Conservation (phyloP, 2,329 filamentous ascomycete genomes). For the Diplocarpon mali region DNA sequence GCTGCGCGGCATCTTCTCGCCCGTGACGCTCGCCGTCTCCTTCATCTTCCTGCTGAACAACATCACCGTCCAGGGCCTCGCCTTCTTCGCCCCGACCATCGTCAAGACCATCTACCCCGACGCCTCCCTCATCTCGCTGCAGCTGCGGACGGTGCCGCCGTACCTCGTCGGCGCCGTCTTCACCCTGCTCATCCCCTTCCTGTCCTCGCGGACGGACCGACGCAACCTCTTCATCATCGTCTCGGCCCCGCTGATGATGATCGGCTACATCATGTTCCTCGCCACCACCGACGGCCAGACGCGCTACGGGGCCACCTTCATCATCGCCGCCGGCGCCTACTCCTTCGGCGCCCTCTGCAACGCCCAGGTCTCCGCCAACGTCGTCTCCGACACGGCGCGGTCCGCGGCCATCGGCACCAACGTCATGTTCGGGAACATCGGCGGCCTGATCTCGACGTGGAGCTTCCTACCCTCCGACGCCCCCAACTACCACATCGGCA, state of each 20-base stretch:
- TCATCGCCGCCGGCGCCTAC: slow-evolving; percentile 55
- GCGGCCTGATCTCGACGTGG: slow-evolving; percentile 57
- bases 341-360: slow-evolving; percentile 53
- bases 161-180: slow-evolving; percentile 61
- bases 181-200: slow-evolving; percentile 47
- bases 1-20: slow-evolving; percentile 50
- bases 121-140: slow-evolving; percentile 46
- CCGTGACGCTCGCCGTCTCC: slow-evolving; percentile 44
- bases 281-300: slow-evolving; percentile 39
- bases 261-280: slow-evolving; percentile 61
- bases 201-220: slow-evolving; percentile 49
- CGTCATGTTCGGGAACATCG: slow-evolving; percentile 65
- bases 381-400: slow-evolving; percentile 59
- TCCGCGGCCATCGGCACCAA: slow-evolving; percentile 54
- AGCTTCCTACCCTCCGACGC: slow-evolving; percentile 50
- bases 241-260: slow-evolving; percentile 52
- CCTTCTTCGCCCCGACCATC: slow-evolving; percentile 62
- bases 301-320: slow-evolving; percentile 60
- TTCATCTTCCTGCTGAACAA: slow-evolving; percentile 35
- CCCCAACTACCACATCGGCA: slow-evolving; percentile 59
- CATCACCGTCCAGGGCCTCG: slow-evolving; percentile 60
- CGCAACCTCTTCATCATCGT: slow-evolving; percentile 50
- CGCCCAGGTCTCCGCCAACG: slow-evolving; percentile 57
- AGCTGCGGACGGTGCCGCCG: slow-evolving; percentile 60
- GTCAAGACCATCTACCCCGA: slow-evolving; percentile 56